Percentiles rank a stretch among this genome's conserved stretches.
phyloP scores from a whole-genome alignment of 2,329 filamentous ascomycete genomes.

The Onygenales sp. region DNA sequence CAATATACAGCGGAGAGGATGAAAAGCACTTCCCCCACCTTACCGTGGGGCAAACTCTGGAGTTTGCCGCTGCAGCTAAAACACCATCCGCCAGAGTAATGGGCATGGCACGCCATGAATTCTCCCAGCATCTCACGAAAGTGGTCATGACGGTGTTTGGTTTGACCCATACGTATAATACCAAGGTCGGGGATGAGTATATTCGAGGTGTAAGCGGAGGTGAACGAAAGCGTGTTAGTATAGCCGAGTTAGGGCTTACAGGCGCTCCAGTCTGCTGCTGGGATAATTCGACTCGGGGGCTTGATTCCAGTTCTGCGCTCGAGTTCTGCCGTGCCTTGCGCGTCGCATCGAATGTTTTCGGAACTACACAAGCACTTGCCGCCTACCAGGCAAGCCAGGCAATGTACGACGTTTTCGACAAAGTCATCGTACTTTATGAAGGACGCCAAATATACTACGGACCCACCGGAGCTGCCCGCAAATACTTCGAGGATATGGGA shows the following conservation, averaged over 20 bases:
- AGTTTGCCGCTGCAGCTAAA: slow-evolving; percentile 46
- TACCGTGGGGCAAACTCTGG: slow-evolving; percentile 47
- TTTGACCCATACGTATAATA: slow-evolving; percentile 33
- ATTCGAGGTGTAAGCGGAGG: slow-evolving; percentile 54
- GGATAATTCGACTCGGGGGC: slow-evolving; percentile 43
- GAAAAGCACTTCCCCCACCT: slow-evolving; percentile 48
- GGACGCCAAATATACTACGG: slow-evolving; percentile 72
- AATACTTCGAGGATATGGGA: slow-evolving; percentile 60
- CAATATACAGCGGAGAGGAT: slow-evolving; percentile 31
- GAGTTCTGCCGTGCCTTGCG: slow-evolving; percentile 49
- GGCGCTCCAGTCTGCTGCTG: slow-evolving; percentile 27
- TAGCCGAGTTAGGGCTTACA: slow-evolving; percentile 29
- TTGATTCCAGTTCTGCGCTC: slow-evolving; percentile 49
- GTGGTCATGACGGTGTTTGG: slow-evolving; percentile 34
- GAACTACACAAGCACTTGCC: slow-evolving; percentile 45
- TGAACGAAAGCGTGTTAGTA: slow-evolving; percentile 50
- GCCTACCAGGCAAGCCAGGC: slow-evolving; percentile 48
- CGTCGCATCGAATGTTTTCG: slow-evolving; percentile 40
- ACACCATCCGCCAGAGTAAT: slow-evolving; percentile 36
- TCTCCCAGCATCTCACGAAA: slow-evolving; percentile 29
- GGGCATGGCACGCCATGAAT: slow-evolving; percentile 35
- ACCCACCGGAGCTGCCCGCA: slow-evolving; percentile 47
- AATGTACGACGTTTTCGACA: slow-evolving; percentile 59
- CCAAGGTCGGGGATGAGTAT: slow-evolving; percentile 47
- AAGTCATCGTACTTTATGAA: slow-evolving; percentile 64